These are phyloP conservation scores for Globisporangium cylindrosporum DNA, from an alignment of 352 stramenopile genomes.

Conservation along the genomic window DNA sequence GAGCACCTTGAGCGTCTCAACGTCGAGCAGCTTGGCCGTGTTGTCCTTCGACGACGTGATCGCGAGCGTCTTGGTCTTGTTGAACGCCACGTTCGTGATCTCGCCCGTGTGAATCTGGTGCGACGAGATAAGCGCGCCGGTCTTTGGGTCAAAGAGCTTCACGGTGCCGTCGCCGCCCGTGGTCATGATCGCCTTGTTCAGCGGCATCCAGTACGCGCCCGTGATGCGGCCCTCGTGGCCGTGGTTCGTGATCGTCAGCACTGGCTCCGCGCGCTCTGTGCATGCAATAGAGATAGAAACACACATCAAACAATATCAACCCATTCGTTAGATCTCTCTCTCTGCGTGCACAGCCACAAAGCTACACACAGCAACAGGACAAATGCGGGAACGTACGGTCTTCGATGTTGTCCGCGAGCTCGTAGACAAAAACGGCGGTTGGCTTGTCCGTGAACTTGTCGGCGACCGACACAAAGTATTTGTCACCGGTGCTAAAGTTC, in stretches of 20 bases:
- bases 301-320: constrained; percentile 6
- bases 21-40: constrained; percentile 95
- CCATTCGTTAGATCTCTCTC: neutral
- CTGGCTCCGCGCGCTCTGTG: constrained; percentile 50
- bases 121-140: constrained; percentile 66
- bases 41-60: constrained; percentile 98
- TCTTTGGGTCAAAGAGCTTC: constrained; percentile 81
- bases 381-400: constrained; percentile 43
- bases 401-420: constrained; percentile 59
- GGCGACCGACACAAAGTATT: constrained; percentile 78
- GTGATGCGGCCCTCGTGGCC: constrained; percentile 80
- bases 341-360: neutral
- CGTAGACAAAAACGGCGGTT: constrained; percentile 77
- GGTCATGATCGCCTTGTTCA: constrained; percentile 88
- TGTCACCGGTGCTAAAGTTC: constrained; percentile 86
- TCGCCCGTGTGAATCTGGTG: constrained; percentile 94
- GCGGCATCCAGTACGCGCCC: constrained; percentile 80
- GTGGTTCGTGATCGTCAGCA: constrained; percentile 77
- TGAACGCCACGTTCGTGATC: constrained; percentile 96
- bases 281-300: neutral
- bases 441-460: constrained; percentile 86
- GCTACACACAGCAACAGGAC: neutral
- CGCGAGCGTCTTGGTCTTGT: constrained; percentile 95
- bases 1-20: constrained; percentile 93
- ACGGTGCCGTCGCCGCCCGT: constrained; percentile 77